Evolutionary conservation across 495 filamentous ascomycete genomes (phyloP).

Genomic region (Wilcoxina mikolae): DNA sequence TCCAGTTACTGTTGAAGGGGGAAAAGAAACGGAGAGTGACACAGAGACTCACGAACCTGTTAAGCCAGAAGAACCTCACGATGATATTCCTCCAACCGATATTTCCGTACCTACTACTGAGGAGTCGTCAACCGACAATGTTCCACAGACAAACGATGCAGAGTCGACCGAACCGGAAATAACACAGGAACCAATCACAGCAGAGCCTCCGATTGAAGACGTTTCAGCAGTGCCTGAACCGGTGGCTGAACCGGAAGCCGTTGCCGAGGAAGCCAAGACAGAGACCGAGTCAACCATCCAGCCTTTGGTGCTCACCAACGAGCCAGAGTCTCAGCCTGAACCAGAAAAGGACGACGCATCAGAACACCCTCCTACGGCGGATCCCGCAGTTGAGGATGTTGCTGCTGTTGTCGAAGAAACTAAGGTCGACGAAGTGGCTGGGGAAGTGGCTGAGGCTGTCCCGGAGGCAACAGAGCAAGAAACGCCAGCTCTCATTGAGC

Average conservation of each 20-base stretch:
- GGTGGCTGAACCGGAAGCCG: not conserved
- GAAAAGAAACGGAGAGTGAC: not conserved
- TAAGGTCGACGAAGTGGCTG: not conserved
- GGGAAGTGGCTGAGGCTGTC: not conserved
- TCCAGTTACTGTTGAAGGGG: not conserved
- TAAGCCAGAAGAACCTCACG: not conserved
- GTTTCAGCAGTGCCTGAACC: constrained; percentile 1
- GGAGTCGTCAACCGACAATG: not conserved
- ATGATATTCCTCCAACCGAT: constrained; percentile 1
- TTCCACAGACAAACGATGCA: not conserved
- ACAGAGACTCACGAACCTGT: not conserved
- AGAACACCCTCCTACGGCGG: not conserved
- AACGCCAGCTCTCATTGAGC: not conserved
- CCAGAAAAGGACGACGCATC: not conserved
- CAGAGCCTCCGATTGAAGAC: not conserved
- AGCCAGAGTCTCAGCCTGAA: not conserved
- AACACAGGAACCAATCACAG: not conserved
- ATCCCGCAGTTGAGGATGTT: constrained; percentile 7
- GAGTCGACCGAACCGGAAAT: not conserved
- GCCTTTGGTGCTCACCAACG: not conserved
- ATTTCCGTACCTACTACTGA: not conserved
- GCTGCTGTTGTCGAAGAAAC: constrained; percentile 1
- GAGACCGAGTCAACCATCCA: not conserved
- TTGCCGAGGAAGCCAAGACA: not conserved
- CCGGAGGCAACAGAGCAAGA: not conserved